Percentiles rank a stretch among this genome's conserved stretches.
Evolutionary conservation across 106 monocot genomes (phyloP).

Genomic region (Chionographis japonica): DNA sequence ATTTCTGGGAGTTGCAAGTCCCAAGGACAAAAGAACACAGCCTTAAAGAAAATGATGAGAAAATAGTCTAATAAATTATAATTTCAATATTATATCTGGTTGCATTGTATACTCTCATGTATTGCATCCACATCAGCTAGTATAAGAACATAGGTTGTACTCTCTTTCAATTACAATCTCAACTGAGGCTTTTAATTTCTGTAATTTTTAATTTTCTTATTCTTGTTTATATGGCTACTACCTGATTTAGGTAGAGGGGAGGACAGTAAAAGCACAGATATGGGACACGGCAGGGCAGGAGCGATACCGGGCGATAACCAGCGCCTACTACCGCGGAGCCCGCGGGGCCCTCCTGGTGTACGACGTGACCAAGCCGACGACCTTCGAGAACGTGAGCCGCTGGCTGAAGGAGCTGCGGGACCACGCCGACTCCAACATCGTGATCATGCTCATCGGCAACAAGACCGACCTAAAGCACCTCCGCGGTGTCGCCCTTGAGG

Average conservation of each 20-base stretch:
- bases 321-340: slow-evolving; percentile 32
- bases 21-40: too few species aligned
- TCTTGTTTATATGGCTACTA: background rate
- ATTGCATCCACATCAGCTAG: too few species aligned
- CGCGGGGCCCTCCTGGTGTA: slow-evolving; percentile 29
- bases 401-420: slow-evolving; percentile 32
- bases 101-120: too few species aligned
- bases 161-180: too few species aligned
- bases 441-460: slow-evolving; percentile 29
- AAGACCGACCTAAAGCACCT: slow-evolving; percentile 12
- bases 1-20: too few species aligned
- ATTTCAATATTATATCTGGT: too few species aligned
- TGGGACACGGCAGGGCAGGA: slow-evolving; percentile 38
- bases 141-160: too few species aligned
- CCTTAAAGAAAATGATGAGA: too few species aligned
- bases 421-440: slow-evolving; percentile 30
- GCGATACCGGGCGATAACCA: slow-evolving; percentile 29
- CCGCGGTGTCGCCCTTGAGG: too few species aligned
- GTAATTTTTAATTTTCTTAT: background rate
- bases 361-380: slow-evolving; percentile 32
- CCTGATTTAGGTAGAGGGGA: slow-evolving; percentile 12
- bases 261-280: slow-evolving; percentile 31
- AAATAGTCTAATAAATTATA: too few species aligned
- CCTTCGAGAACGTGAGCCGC: slow-evolving; percentile 25
- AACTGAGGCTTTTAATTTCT: too few species aligned